phyloP scores from a whole-genome alignment of 345 rosid genomes.

The Mercurialis annua region DNA sequence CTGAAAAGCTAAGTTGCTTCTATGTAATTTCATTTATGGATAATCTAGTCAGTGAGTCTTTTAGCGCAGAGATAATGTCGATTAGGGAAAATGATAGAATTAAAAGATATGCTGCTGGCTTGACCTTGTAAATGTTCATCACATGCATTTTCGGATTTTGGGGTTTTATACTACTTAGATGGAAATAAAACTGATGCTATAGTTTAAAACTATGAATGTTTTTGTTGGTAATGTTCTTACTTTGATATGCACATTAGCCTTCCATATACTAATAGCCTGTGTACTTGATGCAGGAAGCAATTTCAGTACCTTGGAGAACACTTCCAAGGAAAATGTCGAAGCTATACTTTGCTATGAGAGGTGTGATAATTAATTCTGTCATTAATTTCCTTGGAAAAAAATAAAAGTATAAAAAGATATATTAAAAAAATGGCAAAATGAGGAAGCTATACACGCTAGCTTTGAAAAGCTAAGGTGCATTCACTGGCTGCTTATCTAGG shows the following conservation, averaged over 20 bases:
- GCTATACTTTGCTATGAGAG: constrained; percentile 89
- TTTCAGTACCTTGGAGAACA: constrained; percentile 73
- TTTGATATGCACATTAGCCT: neutral
- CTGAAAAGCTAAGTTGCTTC: neutral
- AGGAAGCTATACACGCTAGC: neutral
- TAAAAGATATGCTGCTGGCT: neutral
- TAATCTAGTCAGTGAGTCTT: neutral
- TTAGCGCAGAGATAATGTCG: neutral
- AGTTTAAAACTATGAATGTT: neutral
- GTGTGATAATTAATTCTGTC: constrained; percentile 29
- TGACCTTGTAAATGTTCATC: neutral
- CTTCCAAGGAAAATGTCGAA: constrained; percentile 66
- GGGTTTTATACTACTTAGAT: neutral
- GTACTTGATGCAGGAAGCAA: constrained; percentile 55
- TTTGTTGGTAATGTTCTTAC: neutral
- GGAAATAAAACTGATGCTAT: neutral
- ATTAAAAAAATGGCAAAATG: neutral
- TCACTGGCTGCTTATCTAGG: neutral
- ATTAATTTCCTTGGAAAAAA: neutral
- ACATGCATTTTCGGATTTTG: too few relatives aligned
- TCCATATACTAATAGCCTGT: constrained; percentile 3
- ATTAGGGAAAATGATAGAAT: neutral
- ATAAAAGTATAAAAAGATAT: too few relatives aligned
- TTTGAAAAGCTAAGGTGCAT: neutral
- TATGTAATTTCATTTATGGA: neutral